Conservation (phyloP, 305 asterid species). For the Solanum hybrid region DNA sequence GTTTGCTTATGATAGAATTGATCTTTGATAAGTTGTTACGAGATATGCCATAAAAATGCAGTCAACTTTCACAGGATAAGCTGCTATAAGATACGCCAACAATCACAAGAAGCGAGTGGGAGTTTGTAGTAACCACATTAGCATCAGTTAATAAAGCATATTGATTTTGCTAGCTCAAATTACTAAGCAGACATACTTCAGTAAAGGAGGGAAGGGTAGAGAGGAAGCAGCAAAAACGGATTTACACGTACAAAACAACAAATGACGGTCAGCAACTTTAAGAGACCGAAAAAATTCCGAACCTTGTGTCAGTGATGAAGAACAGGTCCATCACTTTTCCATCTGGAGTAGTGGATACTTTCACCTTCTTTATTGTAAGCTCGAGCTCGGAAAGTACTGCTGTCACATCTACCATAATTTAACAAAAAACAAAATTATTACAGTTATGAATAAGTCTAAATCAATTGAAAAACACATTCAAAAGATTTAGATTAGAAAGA, state of each 20-base stretch:
- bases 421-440: neutral
- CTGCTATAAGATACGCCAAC: neutral
- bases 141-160: neutral
- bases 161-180: neutral
- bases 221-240: neutral
- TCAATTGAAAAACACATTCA: neutral
- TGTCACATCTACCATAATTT: slow-evolving; percentile 50
- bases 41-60: neutral
- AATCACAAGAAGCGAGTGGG: neutral
- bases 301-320: slow-evolving; percentile 79
- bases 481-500: neutral
- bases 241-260: neutral
- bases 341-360: slow-evolving; percentile 84
- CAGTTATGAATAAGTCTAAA: neutral
- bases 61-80: neutral
- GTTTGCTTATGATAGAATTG: neutral
- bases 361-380: slow-evolving; percentile 67
- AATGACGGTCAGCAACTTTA: neutral
- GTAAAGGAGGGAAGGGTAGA: neutral
- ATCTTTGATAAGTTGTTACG: neutral
- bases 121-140: neutral
- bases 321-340: slow-evolving; percentile 80
- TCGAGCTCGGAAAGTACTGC: slow-evolving; percentile 69
- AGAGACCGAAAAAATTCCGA: neutral
- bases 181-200: neutral